phyloP scores from a whole-genome alignment of 345 rosid species.

The Brassica napus region Da-Ae NC_063443.1:12050501-12051000 shows the following conservation, averaged over 20 bases:
- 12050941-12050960: not conserved
- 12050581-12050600: too few species aligned
- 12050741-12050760: not conserved
- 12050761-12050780: not conserved
- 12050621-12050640: not conserved
- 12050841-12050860: constrained; percentile 3
- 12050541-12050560: too few species aligned
- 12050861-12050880: not conserved
- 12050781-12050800: not conserved
- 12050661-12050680: not conserved
- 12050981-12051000: not conserved
- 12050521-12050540: not conserved
- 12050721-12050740: not conserved
- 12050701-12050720: not conserved
- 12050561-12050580: too few species aligned
- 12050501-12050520: not conserved
- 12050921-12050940: not conserved
- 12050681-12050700: not conserved
- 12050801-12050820: not conserved
- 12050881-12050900: not conserved
- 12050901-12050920: not conserved
- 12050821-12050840: not conserved
- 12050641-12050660: too few species aligned
- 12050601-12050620: not conserved
- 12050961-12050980: not conserved